Evolutionary conservation across 2,329 filamentous ascomycete species (phyloP), one percentile per base, ranked within the genome.

Genomic region (Parastagonospora nodorum): DNA sequence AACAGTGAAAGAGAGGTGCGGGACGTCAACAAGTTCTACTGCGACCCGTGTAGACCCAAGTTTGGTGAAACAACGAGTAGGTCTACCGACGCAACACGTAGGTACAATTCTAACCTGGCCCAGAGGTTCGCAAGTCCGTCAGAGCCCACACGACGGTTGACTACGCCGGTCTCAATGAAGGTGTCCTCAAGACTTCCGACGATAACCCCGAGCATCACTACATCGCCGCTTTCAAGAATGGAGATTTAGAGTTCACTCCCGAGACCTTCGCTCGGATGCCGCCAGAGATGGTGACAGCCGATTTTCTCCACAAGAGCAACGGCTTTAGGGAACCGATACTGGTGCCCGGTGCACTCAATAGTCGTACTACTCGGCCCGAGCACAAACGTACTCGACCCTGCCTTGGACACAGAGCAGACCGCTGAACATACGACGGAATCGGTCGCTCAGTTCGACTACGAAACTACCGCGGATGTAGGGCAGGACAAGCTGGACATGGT

Each of bases 401-500:
- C 24, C 7, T 7, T 27, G 10, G 16, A 36, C 6, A 45, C 41
- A n/a, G 48, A 75, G 55, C 40, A 69, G 2, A 45, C 57, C 19
- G 51, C 57, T 10, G 45, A 53, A 11, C 65, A 71, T 5, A 24
- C 38, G 24, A 49, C 58, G 8, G 51, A 53, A 12, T 31, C 45
- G 31, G 36, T 46, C 15, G 40, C 49, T 24, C 76, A 79, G 46
- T 80, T 79, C 39, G 74, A 83, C 48, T 78, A 78, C 50, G 75
- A 82, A 53, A 67, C 70, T n/a, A 73, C 78, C 6, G 68, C 69
- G n/a, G 82, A 87, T 59, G 80, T 84, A 62, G 82, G 84, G 14
- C 85, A 88, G 67, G 86, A 88, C 66, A 78, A 79, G 50, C 74
- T 88, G 19, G 86, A 84, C 58, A 88, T 88, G 86, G 82, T 88